Evolutionary conservation across 2,329 filamentous ascomycete species (phyloP).

Genomic region (Sordariomycetes sp.): DNA sequence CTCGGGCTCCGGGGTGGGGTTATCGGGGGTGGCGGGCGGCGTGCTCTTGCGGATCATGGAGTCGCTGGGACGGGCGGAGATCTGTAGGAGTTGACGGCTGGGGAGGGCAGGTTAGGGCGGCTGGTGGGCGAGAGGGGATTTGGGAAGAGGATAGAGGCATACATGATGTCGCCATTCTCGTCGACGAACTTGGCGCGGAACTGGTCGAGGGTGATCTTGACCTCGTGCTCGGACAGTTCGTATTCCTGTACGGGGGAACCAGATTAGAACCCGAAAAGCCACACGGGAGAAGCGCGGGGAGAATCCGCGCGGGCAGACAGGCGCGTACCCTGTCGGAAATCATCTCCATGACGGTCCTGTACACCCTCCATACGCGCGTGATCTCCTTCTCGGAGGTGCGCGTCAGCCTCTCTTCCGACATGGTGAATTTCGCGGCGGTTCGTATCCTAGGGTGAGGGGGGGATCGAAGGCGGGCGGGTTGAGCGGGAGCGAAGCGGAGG

Average conservation of each 20-base stretch:
- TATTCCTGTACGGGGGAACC: slow-evolving; percentile 59
- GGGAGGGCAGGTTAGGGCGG: background rate
- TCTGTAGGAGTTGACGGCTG: slow-evolving; percentile 75
- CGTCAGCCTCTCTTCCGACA: slow-evolving; percentile 32
- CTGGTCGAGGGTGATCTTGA: slow-evolving; percentile 73
- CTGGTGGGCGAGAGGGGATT: background rate
- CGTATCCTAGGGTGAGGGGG: background rate
- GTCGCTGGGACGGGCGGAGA: slow-evolving; percentile 75
- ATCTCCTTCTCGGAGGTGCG: slow-evolving; percentile 34
- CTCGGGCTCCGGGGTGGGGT: slow-evolving; percentile 60
- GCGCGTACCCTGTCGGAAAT: slow-evolving; percentile 74
- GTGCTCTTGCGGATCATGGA: slow-evolving; percentile 81
- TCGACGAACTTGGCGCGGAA: slow-evolving; percentile 67
- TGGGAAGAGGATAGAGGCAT: slow-evolving; percentile 21
- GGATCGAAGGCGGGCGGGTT: background rate
- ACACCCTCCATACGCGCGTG: slow-evolving; percentile 81
- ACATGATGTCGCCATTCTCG: slow-evolving; percentile 67
- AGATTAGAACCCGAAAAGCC: background rate
- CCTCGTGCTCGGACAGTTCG: slow-evolving; percentile 79
- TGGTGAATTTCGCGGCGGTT: slow-evolving; percentile 5
- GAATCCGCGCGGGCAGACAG: background rate
- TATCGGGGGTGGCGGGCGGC: slow-evolving; percentile 54
- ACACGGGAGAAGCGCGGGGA: background rate
- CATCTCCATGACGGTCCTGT: slow-evolving; percentile 93
- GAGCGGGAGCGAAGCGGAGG: background rate